Evolutionary conservation across 345 rosid species (phyloP), one percentile per base, ranked within the genome.

Genomic region (Brassica cretica): DNA sequence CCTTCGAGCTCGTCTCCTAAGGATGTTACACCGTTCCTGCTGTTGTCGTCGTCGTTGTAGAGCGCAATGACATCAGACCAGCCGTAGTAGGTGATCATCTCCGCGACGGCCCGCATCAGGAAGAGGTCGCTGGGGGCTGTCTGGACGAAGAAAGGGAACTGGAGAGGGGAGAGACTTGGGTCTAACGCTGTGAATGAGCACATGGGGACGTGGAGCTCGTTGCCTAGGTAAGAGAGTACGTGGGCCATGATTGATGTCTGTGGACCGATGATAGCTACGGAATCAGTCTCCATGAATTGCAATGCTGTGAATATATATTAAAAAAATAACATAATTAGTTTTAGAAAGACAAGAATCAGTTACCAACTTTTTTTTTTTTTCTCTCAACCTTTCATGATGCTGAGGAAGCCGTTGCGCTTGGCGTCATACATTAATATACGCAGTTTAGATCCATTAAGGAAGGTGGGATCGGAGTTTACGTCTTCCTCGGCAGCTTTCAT

Each of bases 131-230:
- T 94, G 18, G 98, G 98, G 12, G 97, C 95, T 7, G 97, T 94
- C 68, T 94, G 98, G 74, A 94, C 81, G 71, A 94, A 92, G 79
- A 87, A 94, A 4, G 97, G 98, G 81, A 88, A 92, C 84, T 94
- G 98, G 51, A 91, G 90, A 33, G 97, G 82, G 0, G 97, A 89
- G 29, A 94, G 84, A 12, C 81, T 82, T 46, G 97, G 97, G 68
- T 94, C 97, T 65, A 91, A 81, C 21, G 98, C 97, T 0, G 92
- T 91, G 83, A 89, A 94, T 16, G 97, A 92, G 72, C 91, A 76
- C 53, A 94, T 78, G 0, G 98, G 98, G 53, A 91, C 91, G 11
- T 76, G 87, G 64, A 94, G 97, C 82, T 94, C 95, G 66, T 87
- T 91, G 16, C 88, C 88, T 2, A 94, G 86, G 82, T 92, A 93